These are phyloP conservation scores for Penicillium samsonianum DNA, from an alignment of 495 filamentous ascomycete species.

Conservation along the genomic window DNA sequence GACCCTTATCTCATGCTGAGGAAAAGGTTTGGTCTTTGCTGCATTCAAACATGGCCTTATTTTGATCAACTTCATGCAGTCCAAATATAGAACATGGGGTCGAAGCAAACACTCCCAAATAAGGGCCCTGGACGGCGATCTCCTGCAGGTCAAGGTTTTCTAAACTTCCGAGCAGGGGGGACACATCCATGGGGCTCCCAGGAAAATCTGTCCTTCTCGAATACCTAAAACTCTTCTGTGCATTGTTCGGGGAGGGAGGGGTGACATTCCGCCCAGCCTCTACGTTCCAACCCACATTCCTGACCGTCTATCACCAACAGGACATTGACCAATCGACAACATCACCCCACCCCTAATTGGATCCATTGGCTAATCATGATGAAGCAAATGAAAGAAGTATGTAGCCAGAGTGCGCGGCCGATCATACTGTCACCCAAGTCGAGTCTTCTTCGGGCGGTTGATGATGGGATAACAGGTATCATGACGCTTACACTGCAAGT, in stretches of 20 bases:
- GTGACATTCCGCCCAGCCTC: conserved; percentile 40
- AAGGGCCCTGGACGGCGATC: conserved; percentile 16
- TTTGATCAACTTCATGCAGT: conserved; percentile 5
- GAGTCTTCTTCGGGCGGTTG: conserved; percentile 15
- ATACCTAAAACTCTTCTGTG: conserved; percentile 26
- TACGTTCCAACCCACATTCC: conserved; percentile 35
- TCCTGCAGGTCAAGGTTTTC: conserved; percentile 18
- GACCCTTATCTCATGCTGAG: neutral
- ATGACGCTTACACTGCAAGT: conserved; percentile 42
- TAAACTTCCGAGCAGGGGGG: conserved; percentile 4
- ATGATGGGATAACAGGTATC: conserved; percentile 25
- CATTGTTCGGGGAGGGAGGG: conserved; percentile 41
- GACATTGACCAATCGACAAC: conserved; percentile 13
- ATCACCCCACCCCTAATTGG: conserved; percentile 3
- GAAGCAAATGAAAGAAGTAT: conserved; percentile 4
- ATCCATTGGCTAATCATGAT: conserved; percentile 11
- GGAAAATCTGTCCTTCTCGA: conserved; percentile 22
- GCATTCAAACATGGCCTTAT: conserved; percentile 20
- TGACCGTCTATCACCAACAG: conserved; percentile 10
- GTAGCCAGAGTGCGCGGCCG: conserved; percentile 14
- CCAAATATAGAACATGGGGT: conserved; percentile 28
- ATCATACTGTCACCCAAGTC: conserved; percentile 25
- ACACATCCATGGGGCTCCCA: neutral
- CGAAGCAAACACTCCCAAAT: conserved; percentile 12
- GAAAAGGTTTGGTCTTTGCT: conserved; percentile 8